These are phyloP conservation scores for Xylariaceae sp. DNA, from an alignment of 2,329 filamentous ascomycete genomes.

Conservation along the genomic window DNA sequence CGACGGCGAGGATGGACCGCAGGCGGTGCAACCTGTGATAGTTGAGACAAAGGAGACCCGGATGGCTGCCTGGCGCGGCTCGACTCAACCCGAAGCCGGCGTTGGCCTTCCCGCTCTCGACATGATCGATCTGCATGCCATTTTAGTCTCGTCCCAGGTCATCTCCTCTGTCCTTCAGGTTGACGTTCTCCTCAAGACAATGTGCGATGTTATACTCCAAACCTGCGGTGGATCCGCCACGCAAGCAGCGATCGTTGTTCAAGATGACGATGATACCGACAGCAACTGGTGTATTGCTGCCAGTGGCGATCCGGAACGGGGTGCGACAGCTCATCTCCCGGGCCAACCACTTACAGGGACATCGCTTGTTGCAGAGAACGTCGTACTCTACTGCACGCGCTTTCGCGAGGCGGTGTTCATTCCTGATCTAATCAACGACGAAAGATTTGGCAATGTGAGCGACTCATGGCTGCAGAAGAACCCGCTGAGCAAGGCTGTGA, in stretches of 20 bases:
- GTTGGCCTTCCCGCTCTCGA: conserved; percentile 69
- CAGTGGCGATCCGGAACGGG: conserved; percentile 66
- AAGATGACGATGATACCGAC: conserved; percentile 56
- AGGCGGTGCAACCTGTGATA: conserved; percentile 39
- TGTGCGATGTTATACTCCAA: conserved; percentile 77
- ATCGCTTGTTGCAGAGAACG: conserved; percentile 68
- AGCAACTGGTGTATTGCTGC: conserved; percentile 69
- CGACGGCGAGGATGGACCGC: conserved; percentile 37
- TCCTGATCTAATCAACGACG: conserved; percentile 68
- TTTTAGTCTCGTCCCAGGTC: conserved; percentile 73
- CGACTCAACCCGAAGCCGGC: conserved; percentile 54
- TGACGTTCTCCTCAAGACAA: conserved; percentile 71
- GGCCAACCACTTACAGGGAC: conserved; percentile 62
- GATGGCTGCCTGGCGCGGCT: conserved; percentile 60
- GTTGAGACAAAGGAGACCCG: conserved; percentile 52
- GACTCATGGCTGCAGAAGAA: conserved; percentile 65
- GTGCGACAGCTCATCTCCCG: conserved; percentile 62
- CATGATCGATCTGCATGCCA: conserved; percentile 77
- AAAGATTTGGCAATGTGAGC: conserved; percentile 72
- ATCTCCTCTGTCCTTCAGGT: conserved; percentile 75
- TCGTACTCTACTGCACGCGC: conserved; percentile 71
- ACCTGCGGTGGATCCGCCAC: conserved; percentile 69
- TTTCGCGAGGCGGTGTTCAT: conserved; percentile 74
- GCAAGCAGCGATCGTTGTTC: conserved; percentile 68
- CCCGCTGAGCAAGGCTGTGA: conserved; percentile 67